Evolutionary conservation across 345 rosid species (phyloP).

Genomic region (Pugionium cornutum): DNA sequence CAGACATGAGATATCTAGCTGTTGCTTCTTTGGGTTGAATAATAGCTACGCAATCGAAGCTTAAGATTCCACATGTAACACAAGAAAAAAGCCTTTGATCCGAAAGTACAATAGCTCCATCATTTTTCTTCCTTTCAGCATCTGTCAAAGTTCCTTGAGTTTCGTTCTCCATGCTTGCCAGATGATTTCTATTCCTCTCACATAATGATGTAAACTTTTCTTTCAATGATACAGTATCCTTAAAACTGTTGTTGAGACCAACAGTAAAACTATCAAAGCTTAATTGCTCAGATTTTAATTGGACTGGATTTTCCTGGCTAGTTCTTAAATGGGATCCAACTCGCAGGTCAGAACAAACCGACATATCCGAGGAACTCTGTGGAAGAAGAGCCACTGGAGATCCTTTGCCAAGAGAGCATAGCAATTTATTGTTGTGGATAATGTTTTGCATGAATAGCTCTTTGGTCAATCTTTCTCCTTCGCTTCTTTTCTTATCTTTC

Average conservation of each 20-base stretch:
- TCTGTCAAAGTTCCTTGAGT: conserved; percentile 30
- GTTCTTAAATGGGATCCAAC: conserved; percentile 65
- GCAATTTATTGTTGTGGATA: conserved; percentile 65
- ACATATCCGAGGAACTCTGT: conserved; percentile 63
- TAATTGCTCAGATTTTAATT: conserved; percentile 44
- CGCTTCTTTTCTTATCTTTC: conserved; percentile 84
- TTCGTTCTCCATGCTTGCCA: conserved; percentile 38
- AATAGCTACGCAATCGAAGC: conserved; percentile 85
- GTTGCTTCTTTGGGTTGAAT: conserved; percentile 84
- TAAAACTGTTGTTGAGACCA: conserved; percentile 21
- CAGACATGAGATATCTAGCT: conserved; percentile 82
- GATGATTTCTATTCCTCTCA: conserved; percentile 53
- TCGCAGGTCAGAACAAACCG: conserved; percentile 68
- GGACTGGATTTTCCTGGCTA: conserved; percentile 42
- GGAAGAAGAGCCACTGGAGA: conserved; percentile 78
- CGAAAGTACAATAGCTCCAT: conserved; percentile 57
- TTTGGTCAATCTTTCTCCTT: conserved; percentile 83
- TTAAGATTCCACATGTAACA: conserved; percentile 84
- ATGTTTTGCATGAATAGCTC: conserved; percentile 72
- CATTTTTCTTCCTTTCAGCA: conserved; percentile 36
- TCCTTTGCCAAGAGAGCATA: conserved; percentile 74
- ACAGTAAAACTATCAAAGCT: conserved; percentile 37
- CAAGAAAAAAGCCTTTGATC: conserved; percentile 94
- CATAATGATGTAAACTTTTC: conserved; percentile 62
- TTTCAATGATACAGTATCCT: conserved; percentile 52